These are phyloP conservation scores for Fomitiporia mediterranea DNA, from an alignment of 1,284 basidiomycete species.

Conservation along the genomic window DNA sequence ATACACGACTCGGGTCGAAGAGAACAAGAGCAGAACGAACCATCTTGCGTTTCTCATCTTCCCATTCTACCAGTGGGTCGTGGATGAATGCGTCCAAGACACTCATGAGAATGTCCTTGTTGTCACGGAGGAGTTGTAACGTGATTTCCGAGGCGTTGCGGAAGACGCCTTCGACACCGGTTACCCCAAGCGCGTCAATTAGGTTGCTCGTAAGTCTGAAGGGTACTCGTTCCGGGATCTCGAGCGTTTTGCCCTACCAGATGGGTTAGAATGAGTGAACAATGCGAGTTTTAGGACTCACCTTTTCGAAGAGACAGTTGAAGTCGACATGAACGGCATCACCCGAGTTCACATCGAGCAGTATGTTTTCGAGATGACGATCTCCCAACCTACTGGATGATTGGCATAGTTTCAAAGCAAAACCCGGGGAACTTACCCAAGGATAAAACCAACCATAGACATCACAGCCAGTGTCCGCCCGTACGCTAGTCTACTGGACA, in stretches of 20 bases:
- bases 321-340: constrained; percentile 98
- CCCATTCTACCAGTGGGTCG: constrained; percentile 97
- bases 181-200: constrained; percentile 90
- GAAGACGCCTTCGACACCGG: constrained; percentile 92
- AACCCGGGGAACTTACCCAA: constrained; percentile 65
- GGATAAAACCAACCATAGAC: constrained; percentile 98
- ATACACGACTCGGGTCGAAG: not conserved
- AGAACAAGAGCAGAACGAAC: constrained; percentile 31
- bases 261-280: constrained; percentile 1
- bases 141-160: constrained; percentile 92
- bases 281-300: constrained; percentile 26
- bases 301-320: constrained; percentile 97
- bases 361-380: constrained; percentile 95
- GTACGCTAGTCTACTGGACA: constrained; percentile 83
- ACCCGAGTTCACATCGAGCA: constrained; percentile 86
- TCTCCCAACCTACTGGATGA: constrained; percentile 78
- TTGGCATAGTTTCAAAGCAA: not conserved
- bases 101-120: constrained; percentile 93
- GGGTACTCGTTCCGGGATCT: constrained; percentile 90
- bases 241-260: constrained; percentile 75
- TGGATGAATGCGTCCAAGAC: constrained; percentile 97
- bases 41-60: constrained; percentile 65
- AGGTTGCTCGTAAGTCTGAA: constrained; percentile 96
- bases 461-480: constrained; percentile 93
- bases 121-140: constrained; percentile 81